Percentiles rank a stretch among this genome's conserved stretches.
These are phyloP conservation scores for Apiospora aurea DNA, from an alignment of 2,329 filamentous ascomycete species.

Conservation along the genomic window DNA sequence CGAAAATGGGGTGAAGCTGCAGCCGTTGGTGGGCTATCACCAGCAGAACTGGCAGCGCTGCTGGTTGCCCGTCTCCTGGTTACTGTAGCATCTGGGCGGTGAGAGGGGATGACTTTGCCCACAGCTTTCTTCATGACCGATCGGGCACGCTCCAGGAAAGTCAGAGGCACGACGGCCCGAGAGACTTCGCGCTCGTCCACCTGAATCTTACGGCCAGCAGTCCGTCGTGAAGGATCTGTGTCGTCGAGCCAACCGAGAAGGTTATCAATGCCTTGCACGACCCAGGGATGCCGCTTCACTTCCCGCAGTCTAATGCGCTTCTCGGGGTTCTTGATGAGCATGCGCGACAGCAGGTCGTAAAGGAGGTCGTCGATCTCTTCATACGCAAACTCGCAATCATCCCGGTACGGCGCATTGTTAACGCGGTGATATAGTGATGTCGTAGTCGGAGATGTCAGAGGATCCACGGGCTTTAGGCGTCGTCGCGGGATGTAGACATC, in stretches of 20 bases:
- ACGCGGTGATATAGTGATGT: conserved; percentile 63
- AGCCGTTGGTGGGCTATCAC: conserved; percentile 56
- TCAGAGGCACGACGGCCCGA: conserved; percentile 87
- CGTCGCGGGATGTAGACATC: conserved; percentile 42
- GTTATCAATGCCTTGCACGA: conserved; percentile 79
- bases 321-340: conserved; percentile 88
- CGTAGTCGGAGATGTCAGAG: conserved; percentile 61
- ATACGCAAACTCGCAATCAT: conserved; percentile 81
- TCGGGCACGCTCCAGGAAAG: conserved; percentile 82
- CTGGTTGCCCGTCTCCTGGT: conserved; percentile 65
- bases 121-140: conserved; percentile 77
- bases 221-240: conserved; percentile 82
- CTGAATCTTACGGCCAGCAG: conserved; percentile 85
- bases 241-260: conserved; percentile 88
- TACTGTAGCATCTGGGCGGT: conserved; percentile 63
- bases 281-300: conserved; percentile 94
- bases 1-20: conserved; percentile 61
- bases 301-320: conserved; percentile 89
- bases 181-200: conserved; percentile 92
- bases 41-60: conserved; percentile 69
- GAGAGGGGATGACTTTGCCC: conserved; percentile 66
- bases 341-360: conserved; percentile 76
- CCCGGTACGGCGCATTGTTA: conserved; percentile 72
- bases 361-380: conserved; percentile 85
- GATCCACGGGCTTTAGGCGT: conserved; percentile 79